phyloP scores from a whole-genome alignment of 2,329 filamentous ascomycete species.

The Paraconiothyrium brasiliense region DNA sequence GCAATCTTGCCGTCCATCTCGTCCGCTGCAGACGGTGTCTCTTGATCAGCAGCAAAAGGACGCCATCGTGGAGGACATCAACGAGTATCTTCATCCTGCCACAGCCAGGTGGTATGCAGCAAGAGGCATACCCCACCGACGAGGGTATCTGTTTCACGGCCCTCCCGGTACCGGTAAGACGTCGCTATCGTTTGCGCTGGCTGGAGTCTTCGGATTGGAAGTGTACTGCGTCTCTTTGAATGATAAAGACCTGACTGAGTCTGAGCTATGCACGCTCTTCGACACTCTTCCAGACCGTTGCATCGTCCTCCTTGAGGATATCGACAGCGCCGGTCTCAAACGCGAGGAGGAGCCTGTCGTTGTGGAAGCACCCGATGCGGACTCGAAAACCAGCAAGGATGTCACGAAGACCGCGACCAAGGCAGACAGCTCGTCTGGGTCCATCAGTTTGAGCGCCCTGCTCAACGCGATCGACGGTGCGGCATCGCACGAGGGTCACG shows the following conservation, averaged over 20 bases:
- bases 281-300: conserved; percentile 53
- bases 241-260: conserved; percentile 73
- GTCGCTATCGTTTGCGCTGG: conserved; percentile 50
- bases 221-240: conserved; percentile 65
- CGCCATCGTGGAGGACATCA: conserved; percentile 74
- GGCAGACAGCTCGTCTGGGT: conserved; percentile 31
- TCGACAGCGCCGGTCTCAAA: conserved; percentile 58
- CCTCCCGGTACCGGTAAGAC: conserved; percentile 84
- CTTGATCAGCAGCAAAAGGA: conserved; percentile 74
- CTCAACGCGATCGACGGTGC: conserved; percentile 87
- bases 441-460: conserved; percentile 78
- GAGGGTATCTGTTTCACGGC: conserved; percentile 83
- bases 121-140: conserved; percentile 83
- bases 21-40: conserved; percentile 79
- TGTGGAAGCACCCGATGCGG: not conserved
- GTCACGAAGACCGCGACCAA: conserved; percentile 16
- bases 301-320: conserved; percentile 58
- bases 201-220: conserved; percentile 57
- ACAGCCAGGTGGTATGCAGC: conserved; percentile 82
- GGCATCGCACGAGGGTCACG: conserved; percentile 71
- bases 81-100: conserved; percentile 77
- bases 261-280: conserved; percentile 62
- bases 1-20: conserved; percentile 19
- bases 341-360: conserved; percentile 26
- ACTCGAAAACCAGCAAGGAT: not conserved